These are phyloP conservation scores for Dendrobium nobile DNA, from an alignment of 106 monocot genomes.

Conservation along the genomic window DNA sequence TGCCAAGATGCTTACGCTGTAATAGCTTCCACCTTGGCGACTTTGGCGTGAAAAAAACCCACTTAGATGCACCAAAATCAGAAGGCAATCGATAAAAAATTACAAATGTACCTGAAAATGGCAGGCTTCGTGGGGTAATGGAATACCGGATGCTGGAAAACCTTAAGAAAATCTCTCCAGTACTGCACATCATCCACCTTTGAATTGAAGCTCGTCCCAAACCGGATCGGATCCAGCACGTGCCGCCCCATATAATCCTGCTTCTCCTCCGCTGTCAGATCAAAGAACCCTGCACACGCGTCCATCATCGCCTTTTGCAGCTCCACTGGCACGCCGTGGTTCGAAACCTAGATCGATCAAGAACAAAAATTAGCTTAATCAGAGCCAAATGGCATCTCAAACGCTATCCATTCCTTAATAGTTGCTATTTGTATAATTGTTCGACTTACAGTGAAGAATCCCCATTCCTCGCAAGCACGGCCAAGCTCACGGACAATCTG, in stretches of 20 bases:
- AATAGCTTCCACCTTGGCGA: too few relatives aligned
- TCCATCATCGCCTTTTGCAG: conserved; percentile 17
- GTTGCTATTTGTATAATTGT: not conserved
- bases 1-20: too few relatives aligned
- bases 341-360: conserved; percentile 21
- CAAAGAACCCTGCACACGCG: conserved; percentile 12
- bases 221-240: conserved; percentile 48
- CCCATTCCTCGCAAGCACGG: conserved; percentile 64
- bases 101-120: conserved; percentile 29
- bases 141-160: conserved; percentile 50
- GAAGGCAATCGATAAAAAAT: not conserved
- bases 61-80: not conserved
- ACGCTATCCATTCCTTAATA: not conserved
- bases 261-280: conserved; percentile 54
- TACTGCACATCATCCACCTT: conserved; percentile 41
- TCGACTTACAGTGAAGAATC: conserved; percentile 62
- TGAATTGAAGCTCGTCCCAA: conserved; percentile 68
- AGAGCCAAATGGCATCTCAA: not conserved
- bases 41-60: not conserved
- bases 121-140: conserved; percentile 45
- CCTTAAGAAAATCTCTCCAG: conserved; percentile 68
- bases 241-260: conserved; percentile 20
- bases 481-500: conserved; percentile 29
- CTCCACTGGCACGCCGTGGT: conserved; percentile 35
- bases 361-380: not conserved